Evolutionary conservation across 1,284 basidiomycete genomes (phyloP), one percentile per base, ranked within the genome.

Genomic region (Puccinia novopanici): DNA sequence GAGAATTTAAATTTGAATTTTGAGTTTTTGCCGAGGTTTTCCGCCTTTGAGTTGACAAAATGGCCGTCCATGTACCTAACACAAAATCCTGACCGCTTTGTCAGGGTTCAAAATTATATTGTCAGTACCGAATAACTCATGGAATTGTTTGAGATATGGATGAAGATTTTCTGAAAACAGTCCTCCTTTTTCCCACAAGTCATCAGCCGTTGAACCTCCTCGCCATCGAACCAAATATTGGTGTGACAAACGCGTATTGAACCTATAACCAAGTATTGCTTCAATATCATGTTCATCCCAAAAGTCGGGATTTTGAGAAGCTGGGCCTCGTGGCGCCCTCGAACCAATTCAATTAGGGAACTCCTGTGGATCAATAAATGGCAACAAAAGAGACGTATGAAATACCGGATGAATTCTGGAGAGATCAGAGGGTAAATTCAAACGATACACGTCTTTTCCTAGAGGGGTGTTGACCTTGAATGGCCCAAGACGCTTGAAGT

Each of bases 401-500:
- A 68, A 68, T 2, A 50, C n/a, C 8, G 40, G 40, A 22, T 68
- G 65, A 15, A 48, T 24, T 27, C 22, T 45, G 5, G 19, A 34
- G 24, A 73, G 40, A 42, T 42, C 30, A 3, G 15, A 4, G 1
- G 42, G 50, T 4, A 57, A 10, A 34, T 27, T 59, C 1, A 74
- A 15, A 15, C n/a, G 17, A 34, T 55, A 57, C 3, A 55, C 13
- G 6, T 57, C 57, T 17, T 42, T 42, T 9, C 52, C 55, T 3
- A 75, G 15, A 17, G 37, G n/a, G 3, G 42, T 2, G 22, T 40
- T 19, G 17, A 75, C 45, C 4, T 13, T 4, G 55, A 75, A 75
- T 1, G 72, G 57, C 5, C 72, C 72, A 3, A 76, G 15, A 24
- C 45, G 34, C 24, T 48, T 50, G 37, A 65, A 76, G 19, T 63